Evolutionary conservation across 352 stramenopile species (phyloP).

Genomic region (Globisporangium sylvaticum): DNA sequence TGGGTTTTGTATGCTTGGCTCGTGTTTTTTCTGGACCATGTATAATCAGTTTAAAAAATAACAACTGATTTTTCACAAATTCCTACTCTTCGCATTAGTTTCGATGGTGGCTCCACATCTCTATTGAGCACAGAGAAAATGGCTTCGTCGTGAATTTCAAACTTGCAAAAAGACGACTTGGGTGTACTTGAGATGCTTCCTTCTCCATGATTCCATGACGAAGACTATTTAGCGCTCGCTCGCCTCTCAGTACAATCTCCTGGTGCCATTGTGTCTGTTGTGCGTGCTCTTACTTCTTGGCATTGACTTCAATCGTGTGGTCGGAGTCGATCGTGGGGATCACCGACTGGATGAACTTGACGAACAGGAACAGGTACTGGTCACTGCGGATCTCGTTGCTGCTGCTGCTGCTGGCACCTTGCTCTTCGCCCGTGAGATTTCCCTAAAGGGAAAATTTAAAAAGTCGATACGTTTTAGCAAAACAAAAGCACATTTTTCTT

Average conservation of each 20-base stretch:
- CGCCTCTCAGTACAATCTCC: neutral
- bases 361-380: constrained; percentile 99
- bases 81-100: too few relatives aligned
- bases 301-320: constrained; percentile 97
- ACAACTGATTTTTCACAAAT: too few relatives aligned
- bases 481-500: too few relatives aligned
- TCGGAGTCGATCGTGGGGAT: constrained; percentile 99
- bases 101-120: too few relatives aligned
- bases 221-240: neutral
- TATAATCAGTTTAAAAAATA: too few relatives aligned
- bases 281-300: constrained; percentile 28
- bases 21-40: too few relatives aligned
- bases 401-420: constrained; percentile 24
- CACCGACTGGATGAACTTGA: constrained; percentile 99
- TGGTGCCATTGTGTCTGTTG: neutral
- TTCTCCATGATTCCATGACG: neutral
- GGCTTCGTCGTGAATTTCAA: too few relatives aligned
- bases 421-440: constrained; percentile 23
- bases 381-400: constrained; percentile 83
- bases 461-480: too few relatives aligned
- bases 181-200: neutral
- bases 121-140: too few relatives aligned
- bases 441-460: too few relatives aligned
- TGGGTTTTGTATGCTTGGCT: too few relatives aligned
- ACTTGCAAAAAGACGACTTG: neutral